A percentile compares a stretch with the other conserved stretches of the same genome.
phyloP scores from a whole-genome alignment of 306 rosid species.

The Cicer judaicum region DNA sequence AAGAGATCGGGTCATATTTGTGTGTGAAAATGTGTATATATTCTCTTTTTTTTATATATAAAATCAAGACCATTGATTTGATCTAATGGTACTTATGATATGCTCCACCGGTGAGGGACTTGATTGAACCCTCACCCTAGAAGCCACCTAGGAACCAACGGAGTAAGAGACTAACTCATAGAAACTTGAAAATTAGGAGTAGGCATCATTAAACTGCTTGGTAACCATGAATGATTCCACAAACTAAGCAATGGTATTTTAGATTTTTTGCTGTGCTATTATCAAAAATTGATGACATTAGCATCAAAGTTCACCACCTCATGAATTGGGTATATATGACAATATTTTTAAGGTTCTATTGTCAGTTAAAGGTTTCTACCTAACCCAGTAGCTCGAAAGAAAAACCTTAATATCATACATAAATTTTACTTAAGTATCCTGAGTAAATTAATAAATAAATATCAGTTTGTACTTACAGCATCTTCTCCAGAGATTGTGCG shows the following conservation, averaged over 20 bases:
- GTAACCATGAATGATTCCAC: neutral
- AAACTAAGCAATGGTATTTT: neutral
- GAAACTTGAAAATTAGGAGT: too few species aligned
- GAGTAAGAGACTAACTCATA: too few species aligned
- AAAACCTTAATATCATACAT: neutral
- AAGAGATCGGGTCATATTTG: too few species aligned
- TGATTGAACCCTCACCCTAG: too few species aligned
- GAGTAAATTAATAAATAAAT: constrained; percentile 27
- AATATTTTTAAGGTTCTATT: neutral
- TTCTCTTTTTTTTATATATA: too few species aligned
- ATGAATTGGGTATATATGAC: neutral
- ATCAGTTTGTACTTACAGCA: constrained; percentile 64
- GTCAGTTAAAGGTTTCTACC: neutral
- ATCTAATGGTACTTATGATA: too few species aligned
- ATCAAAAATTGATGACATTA: neutral
- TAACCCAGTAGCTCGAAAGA: neutral
- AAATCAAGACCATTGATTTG: too few species aligned
- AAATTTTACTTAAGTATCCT: constrained; percentile 2
- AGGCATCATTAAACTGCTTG: too few species aligned
- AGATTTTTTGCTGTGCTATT: neutral
- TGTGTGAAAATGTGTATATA: too few species aligned
- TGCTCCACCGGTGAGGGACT: too few species aligned
- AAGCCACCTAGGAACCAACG: too few species aligned
- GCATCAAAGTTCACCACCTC: neutral
- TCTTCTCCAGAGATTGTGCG: constrained; percentile 81